Base-by-base conservation (phyloP, 75 land plant species). In the Selaginella moellendorffii region DNA sequence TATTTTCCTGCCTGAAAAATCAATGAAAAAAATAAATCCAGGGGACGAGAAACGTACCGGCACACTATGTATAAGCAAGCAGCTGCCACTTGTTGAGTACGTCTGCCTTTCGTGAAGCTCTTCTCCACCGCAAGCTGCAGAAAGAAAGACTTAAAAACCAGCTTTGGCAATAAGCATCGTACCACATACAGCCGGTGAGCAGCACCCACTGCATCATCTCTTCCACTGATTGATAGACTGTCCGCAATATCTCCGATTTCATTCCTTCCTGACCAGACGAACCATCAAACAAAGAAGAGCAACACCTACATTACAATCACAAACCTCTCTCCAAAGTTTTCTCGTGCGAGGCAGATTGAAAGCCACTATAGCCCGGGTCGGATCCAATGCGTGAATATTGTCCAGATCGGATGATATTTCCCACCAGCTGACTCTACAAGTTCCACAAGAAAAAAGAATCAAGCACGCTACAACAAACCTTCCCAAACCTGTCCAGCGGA, bases 11-110 rank as follows among this genome's bases (percentile, higher is more conserved):
- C 81, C 97, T 91, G 78, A 63, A 80, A 52, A 71, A 67, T 42
- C 28, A 65, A 65, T 65, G 17, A 56, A 56, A 25, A 56, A 8
- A 56, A 5, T 56, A 56, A 25, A 2, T 56, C n/a, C 21, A 19
- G 59, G 9, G n/a, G 24, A 56, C 8, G 9, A 56, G 61, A 28
- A 2, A 19, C 73, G 70, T 63, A 88, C 97, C 97, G 74, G 67
- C 93, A 88, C 30, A 83, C 79, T 66, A 88, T 78, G 63, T 92
- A 92, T 46, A 92, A 80, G 67, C 97, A 92, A 51, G 90, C 72
- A 61, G 96, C 97, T 27, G 77, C 85, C 68, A 92, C 95, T 66
- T 76, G 86, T 1, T 78, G 72, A 53, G 74, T 72, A 24, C 74
- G 82, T 20, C 86, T 81, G 22, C 95, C 95, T 71, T 76, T 74